These are phyloP conservation scores for Orbilia javanica DNA, from an alignment of 2,329 filamentous ascomycete species.

Conservation along the genomic window DNA sequence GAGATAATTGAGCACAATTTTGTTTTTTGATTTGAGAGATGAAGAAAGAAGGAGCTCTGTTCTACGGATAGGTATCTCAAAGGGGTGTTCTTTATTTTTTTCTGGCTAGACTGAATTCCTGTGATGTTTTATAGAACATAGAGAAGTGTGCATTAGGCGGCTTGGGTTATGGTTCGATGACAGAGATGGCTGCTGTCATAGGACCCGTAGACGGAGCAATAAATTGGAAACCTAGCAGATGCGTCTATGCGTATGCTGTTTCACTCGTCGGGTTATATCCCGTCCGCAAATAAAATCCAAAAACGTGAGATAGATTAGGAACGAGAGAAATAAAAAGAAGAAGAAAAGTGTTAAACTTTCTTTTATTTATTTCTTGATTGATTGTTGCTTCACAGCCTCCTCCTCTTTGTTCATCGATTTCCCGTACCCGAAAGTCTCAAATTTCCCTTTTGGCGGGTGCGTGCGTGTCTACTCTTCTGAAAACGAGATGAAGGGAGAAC, in stretches of 20 bases:
- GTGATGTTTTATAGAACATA: neutral
- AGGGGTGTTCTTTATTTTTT: constrained; percentile 1
- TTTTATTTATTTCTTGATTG: too few relatives aligned
- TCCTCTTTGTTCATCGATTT: constrained; percentile 25
- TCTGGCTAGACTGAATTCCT: constrained; percentile 15
- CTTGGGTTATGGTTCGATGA: constrained; percentile 33
- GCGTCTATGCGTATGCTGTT: constrained; percentile 29
- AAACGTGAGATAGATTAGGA: constrained; percentile 45
- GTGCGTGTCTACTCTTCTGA: constrained; percentile 28
- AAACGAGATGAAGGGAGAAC: constrained; percentile 33
- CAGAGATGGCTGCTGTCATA: constrained; percentile 24
- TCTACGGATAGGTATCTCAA: constrained; percentile 12
- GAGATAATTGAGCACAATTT: constrained; percentile 19
- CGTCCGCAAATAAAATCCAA: constrained; percentile 34
- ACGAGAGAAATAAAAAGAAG: too few relatives aligned
- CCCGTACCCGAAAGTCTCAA: constrained; percentile 26
- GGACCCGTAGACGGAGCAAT: neutral
- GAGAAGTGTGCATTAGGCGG: neutral
- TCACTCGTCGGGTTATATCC: constrained; percentile 51
- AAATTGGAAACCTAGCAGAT: constrained; percentile 4
- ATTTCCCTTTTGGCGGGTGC: constrained; percentile 53
- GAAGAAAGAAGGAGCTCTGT: constrained; percentile 35
- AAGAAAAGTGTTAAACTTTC: too few relatives aligned
- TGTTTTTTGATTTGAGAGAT: constrained; percentile 16
- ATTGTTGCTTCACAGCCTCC: constrained; percentile 38